phyloP scores from a whole-genome alignment of 2,329 filamentous ascomycete genomes.

The Phoma sp. region DNA sequence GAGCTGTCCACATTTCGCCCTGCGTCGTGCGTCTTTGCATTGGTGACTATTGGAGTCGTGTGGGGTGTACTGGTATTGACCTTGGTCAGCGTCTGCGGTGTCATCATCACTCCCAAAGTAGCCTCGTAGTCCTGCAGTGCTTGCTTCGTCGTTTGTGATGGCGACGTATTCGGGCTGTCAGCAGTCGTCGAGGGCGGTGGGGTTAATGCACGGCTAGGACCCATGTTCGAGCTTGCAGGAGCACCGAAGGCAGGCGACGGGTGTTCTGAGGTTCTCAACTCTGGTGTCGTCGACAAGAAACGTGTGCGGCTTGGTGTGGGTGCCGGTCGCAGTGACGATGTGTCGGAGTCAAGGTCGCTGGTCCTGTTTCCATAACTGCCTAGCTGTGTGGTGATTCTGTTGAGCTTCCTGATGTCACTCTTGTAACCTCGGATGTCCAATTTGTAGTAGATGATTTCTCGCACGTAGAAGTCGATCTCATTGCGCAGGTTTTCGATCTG shows the following conservation, averaged over 20 bases:
- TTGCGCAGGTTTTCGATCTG: conserved; percentile 43
- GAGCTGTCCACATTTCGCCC: neutral
- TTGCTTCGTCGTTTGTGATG: neutral
- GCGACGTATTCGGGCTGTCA: neutral
- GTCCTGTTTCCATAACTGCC: conserved; percentile 31
- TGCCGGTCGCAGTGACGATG: conserved; percentile 33
- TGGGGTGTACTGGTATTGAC: neutral
- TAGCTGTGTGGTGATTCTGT: conserved; percentile 34
- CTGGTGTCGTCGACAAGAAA: conserved; percentile 27
- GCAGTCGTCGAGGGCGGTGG: conserved; percentile 7
- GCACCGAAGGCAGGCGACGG: conserved; percentile 13
- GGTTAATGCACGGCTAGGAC: conserved; percentile 2
- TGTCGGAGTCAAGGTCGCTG: conserved; percentile 39
- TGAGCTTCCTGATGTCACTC: conserved; percentile 48
- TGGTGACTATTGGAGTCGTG: neutral
- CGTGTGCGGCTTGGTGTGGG: conserved; percentile 33
- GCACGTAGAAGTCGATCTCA: conserved; percentile 53
- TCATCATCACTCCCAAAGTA: neutral
- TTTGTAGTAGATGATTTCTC: conserved; percentile 59
- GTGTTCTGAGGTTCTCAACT: conserved; percentile 21
- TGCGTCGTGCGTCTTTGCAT: neutral
- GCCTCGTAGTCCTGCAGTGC: neutral
- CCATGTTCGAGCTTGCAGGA: conserved; percentile 6
- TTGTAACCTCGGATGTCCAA: conserved; percentile 58
- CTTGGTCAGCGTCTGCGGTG: neutral